Evolutionary conservation across 495 filamentous ascomycete species (phyloP), one percentile per base, ranked within the genome.

Genomic region (Elasticomyces elasticus): DNA sequence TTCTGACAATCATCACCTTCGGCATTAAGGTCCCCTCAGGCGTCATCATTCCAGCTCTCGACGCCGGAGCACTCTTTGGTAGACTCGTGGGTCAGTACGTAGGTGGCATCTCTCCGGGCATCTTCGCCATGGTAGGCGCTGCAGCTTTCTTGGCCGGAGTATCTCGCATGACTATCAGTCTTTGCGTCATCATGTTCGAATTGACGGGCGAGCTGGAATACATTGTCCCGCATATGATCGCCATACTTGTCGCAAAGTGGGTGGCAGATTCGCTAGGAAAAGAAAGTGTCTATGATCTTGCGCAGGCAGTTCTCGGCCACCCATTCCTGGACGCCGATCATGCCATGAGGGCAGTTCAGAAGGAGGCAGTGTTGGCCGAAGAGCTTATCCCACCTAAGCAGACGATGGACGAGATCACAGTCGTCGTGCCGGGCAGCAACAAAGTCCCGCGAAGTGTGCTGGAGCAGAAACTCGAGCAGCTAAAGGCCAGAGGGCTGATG

Each of bases 51-150:
- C 78, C 78, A 1, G 75, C 78, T 12, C 72, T 81, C 19, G 76
- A 77, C 46, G 75, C 72, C 10, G 78, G 78, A 10, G 75, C 77
- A 10, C 70, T 81, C 43, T 79, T 78, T 53, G 78, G 77, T 20
- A 68, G 77, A 2, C 69, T 80, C 3, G 58, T 80, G 13, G 77
- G 77, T 5, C 76, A 80, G 62, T 65, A 62, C 28, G 64, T 78
- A 22, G 57, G 66, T 3, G 56, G 60, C 26, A 77, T 76, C 17
- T 75, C 74, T 1, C 75, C 77, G 0, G 77, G 77, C 22, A 79
- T 80, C 51, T 80, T 79, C 59, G 77, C 77, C 56, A 79, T 79
- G 75, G 76, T 79, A 45, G 78, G 78, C n/a, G 74, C 78, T 0
- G 76, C 73, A 3, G 77, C 75, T 0, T 81, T 81, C 62, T 72